Evolutionary conservation across 768 basidiomycete genomes (phyloP), one percentile per base, ranked within the genome.

Genomic region (Boletus reticuloceps): DNA sequence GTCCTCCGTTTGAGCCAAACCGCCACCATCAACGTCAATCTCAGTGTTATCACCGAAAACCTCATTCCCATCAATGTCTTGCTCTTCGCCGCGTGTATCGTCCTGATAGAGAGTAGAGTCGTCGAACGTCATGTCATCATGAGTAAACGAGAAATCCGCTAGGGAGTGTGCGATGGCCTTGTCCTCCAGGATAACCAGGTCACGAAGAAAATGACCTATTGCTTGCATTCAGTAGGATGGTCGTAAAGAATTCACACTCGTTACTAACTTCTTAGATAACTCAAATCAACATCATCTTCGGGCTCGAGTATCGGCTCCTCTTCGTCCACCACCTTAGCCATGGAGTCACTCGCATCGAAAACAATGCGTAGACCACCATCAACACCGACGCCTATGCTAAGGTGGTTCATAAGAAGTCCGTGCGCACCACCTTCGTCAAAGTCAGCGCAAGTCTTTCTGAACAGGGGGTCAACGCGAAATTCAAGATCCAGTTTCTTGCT

Each of bases 381-480:
- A 17, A 80, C 82, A 4, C 89, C 90, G 1, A 87, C 76, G 19
- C 88, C 89, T 51, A 92, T 64, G 49, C 82, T 81, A 40, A 99
- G 78, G 66, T 99, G 97, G 67, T 99, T 98, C 95, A 98, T 96
- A 32, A 99, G 75, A 45, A 99, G 74, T 12, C 97, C 97, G 56
- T 91, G 87, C 0, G 97, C 97, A 46, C 97, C 96, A 40, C 95
- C 97, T 71, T 99, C 97, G 69, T 99, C 97, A 65, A 99, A 98
- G 67, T 99, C 97, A 22, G 92, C 96, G 64, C 88, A 92, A 3
- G 97, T 98, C 78, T 99, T 99, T 75, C 83, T 90, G 77, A 99
- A 99, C 34, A 99, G 78, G 2, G 97, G 97, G 67, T 99, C 97
- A 29, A 99, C 93, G 43, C 84, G 88, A 72, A 97, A 97, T 68